phyloP scores from a whole-genome alignment of 2,329 filamentous ascomycete species.

The Sporothrix pallida region DNA sequence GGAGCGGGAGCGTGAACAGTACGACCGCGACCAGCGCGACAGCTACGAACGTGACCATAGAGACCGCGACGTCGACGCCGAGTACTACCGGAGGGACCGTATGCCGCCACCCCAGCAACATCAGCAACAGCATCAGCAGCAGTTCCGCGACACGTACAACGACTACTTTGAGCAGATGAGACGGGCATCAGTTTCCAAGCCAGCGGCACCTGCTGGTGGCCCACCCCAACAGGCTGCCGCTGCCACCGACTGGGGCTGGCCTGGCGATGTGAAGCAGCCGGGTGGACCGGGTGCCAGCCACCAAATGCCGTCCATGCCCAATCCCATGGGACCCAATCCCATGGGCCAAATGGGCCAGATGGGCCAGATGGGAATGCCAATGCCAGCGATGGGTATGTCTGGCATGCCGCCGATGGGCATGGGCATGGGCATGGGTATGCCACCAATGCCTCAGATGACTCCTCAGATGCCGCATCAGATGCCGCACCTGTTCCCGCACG shows the following conservation, averaged over 20 bases:
- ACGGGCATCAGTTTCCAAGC: neutral
- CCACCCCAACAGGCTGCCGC: neutral
- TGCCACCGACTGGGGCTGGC: conserved; percentile 32
- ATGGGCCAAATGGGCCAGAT: too few relatives aligned
- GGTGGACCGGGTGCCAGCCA: neutral
- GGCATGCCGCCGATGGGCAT: neutral
- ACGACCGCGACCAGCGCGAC: too few relatives aligned
- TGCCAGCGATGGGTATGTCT: neutral
- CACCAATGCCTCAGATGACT: conserved; percentile 8
- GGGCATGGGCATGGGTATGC: neutral
- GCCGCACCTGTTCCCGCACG: conserved; percentile 19
- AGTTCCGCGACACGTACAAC: neutral
- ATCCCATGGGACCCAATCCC: too few relatives aligned
- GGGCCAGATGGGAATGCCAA: neutral
- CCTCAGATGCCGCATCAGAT: conserved; percentile 22
- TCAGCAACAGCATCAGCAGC: neutral
- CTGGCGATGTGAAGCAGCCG: conserved; percentile 31
- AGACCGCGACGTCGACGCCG: neutral
- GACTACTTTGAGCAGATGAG: conserved; percentile 17
- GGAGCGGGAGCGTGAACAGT: too few relatives aligned
- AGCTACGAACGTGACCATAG: neutral
- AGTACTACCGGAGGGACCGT: neutral
- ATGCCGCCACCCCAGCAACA: neutral
- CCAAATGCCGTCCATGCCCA: neutral
- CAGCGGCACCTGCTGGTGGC: neutral